Evolutionary conservation across 2,329 filamentous ascomycete species (phyloP).

Genomic region (Fusarium lyarnte): DNA sequence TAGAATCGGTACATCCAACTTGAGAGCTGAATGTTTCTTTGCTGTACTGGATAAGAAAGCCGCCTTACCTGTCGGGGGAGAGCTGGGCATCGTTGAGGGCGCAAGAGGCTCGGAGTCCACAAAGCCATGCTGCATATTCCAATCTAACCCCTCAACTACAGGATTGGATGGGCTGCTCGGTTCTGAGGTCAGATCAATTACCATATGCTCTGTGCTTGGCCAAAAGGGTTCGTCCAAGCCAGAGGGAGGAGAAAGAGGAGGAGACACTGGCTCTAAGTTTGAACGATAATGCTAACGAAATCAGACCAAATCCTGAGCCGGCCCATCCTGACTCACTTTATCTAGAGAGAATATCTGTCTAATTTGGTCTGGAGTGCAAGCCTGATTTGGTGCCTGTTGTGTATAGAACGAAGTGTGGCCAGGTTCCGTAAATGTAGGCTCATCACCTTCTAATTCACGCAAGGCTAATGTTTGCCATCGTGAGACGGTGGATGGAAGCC

Average conservation of each 20-base stretch:
- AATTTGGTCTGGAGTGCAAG: neutral
- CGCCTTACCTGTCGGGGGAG: constrained; percentile 10
- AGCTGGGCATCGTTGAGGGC: constrained; percentile 17
- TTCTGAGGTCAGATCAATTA: constrained; percentile 46
- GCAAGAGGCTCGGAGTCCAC: constrained; percentile 36
- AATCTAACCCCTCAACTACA: constrained; percentile 6
- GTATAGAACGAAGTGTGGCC: neutral
- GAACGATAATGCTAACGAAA: neutral
- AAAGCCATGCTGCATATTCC: neutral
- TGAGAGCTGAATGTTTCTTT: constrained; percentile 9
- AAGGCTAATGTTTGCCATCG: constrained; percentile 39
- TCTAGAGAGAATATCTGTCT: constrained; percentile 7
- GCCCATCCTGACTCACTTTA: neutral
- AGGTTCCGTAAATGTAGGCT: neutral
- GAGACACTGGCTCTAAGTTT: constrained; percentile 36
- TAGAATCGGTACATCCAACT: constrained; percentile 40
- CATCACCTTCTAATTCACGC: constrained; percentile 43
- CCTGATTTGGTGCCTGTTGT: neutral
- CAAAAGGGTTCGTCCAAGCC: constrained; percentile 29
- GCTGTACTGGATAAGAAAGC: neutral
- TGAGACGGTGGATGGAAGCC: constrained; percentile 35
- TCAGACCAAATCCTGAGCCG: neutral
- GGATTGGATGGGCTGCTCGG: constrained; percentile 40
- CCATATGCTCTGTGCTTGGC: constrained; percentile 24
- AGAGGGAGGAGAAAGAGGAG: constrained; percentile 43